Base-by-base conservation (phyloP, 2,329 filamentous ascomycete genomes). In the Pseudogymnoascus pannorum region DNA sequence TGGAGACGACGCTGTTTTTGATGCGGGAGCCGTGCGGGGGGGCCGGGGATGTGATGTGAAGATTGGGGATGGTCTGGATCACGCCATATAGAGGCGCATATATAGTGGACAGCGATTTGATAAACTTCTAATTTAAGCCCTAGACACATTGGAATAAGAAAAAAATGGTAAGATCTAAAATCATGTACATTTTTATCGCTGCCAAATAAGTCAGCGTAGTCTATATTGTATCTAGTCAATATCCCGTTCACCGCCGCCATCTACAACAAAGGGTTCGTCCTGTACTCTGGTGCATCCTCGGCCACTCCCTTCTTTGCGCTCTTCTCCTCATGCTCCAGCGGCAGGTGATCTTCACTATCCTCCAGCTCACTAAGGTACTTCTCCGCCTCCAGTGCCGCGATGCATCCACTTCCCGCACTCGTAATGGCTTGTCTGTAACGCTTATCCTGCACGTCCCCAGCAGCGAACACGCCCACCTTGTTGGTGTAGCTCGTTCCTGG, bases 401-500 rank as follows among this genome's bases (percentile, higher is more conserved):
- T 88, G 76, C 94, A 99, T 66, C 94, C 94, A 64, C 73, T 80
- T 92, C 91, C 93, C 69, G 94, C 94, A 78, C 92, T 97, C 66
- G 94, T 99, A 68, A 99, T 95, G 54, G 94, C 94, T 79, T 99
- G 94, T 74, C 94, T 86, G 76, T 99, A 99, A 73, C 88, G 86
- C 87, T 97, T 99, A 75, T 99, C 95, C 80, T 99, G 94, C 8
- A 99, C 95, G 73, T 99, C 94, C 66, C 94, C 94, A 8, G 93
- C 94, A 36, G 94, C 94, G 73, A 97, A 99, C 18, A 99, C 91
- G 74, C 94, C 94, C 72, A 91, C 85, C 5, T 97, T 76, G 75
- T 86, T 96, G 57, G 94, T 99, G 72, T 88, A 81, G 63, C 91
- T 91, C 51, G 91, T 93, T 61, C 94, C 95, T 3, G 94, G 89